A percentile compares a stretch with the other conserved stretches of the same genome.
Conservation (phyloP, 345 rosid species). For the Barbarea vulgaris region DNA sequence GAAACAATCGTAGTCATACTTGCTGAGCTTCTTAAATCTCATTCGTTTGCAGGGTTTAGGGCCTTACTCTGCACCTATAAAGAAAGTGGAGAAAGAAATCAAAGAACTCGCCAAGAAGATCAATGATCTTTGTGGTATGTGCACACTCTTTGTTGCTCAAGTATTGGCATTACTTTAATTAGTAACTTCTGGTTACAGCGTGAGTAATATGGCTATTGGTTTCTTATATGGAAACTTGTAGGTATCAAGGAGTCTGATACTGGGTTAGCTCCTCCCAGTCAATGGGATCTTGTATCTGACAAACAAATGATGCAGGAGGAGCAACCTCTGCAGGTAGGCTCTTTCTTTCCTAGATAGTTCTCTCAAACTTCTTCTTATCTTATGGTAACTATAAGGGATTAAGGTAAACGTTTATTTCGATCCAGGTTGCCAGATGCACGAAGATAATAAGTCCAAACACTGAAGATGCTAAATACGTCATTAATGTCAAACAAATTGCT, state of each 20-base stretch:
- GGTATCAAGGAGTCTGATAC: slow-evolving; percentile 99
- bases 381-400: neutral
- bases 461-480: slow-evolving; percentile 94
- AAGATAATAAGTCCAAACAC: slow-evolving; percentile 95
- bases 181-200: neutral
- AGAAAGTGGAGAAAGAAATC: slow-evolving; percentile 90
- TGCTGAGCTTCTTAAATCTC: neutral
- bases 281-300: slow-evolving; percentile 99
- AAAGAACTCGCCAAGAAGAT: slow-evolving; percentile 90
- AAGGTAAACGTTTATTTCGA: neutral
- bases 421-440: slow-evolving; percentile 93
- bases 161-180: neutral
- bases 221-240: slow-evolving; percentile 21
- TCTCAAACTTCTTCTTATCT: neutral
- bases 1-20: neutral
- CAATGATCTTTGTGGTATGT: slow-evolving; percentile 84
- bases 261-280: slow-evolving; percentile 96
- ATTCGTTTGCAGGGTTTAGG: slow-evolving; percentile 71
- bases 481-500: slow-evolving; percentile 96
- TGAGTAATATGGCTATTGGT: neutral
- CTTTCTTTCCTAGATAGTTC: neutral
- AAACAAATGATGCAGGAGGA: slow-evolving; percentile 99
- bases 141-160: neutral
- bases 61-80: slow-evolving; percentile 81
- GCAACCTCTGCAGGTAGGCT: slow-evolving; percentile 77